phyloP scores from a whole-genome alignment of 805 yeast species.

The Ogataea pilisensis region DNA sequence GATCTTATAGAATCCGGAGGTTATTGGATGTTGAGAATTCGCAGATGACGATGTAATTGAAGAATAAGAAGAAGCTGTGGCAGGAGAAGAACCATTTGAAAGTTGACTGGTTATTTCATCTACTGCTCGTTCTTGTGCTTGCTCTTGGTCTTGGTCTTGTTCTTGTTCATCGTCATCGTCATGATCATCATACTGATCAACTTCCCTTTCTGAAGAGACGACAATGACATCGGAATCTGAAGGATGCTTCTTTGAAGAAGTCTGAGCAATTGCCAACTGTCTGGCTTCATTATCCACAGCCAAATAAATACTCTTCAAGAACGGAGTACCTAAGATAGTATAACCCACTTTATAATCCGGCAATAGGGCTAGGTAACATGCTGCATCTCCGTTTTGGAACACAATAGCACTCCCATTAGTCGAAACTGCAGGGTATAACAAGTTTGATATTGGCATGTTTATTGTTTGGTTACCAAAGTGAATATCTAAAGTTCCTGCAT shows the following conservation, averaged over 20 bases:
- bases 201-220: neutral
- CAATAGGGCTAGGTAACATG: slow-evolving; percentile 51
- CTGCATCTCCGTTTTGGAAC: slow-evolving; percentile 50
- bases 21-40: neutral
- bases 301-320: slow-evolving; percentile 47
- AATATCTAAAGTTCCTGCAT: slow-evolving; percentile 49
- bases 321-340: slow-evolving; percentile 54
- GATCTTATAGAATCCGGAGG: slow-evolving; percentile 16
- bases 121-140: neutral
- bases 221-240: neutral
- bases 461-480: slow-evolving; percentile 49
- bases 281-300: slow-evolving; percentile 62
- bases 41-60: slow-evolving; percentile 2
- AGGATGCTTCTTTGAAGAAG: neutral
- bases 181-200: neutral
- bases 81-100: neutral
- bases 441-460: slow-evolving; percentile 44
- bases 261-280: slow-evolving; percentile 51
- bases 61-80: neutral
- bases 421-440: slow-evolving; percentile 38
- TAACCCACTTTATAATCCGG: slow-evolving; percentile 48
- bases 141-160: slow-evolving; percentile 1
- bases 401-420: slow-evolving; percentile 34
- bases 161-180: neutral
- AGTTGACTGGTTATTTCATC: neutral